Percentiles rank a stretch among this genome's conserved stretches.
Conservation (phyloP, 225 moss, liverwort and hornwort species). For the Marchantia polymorpha region DNA sequence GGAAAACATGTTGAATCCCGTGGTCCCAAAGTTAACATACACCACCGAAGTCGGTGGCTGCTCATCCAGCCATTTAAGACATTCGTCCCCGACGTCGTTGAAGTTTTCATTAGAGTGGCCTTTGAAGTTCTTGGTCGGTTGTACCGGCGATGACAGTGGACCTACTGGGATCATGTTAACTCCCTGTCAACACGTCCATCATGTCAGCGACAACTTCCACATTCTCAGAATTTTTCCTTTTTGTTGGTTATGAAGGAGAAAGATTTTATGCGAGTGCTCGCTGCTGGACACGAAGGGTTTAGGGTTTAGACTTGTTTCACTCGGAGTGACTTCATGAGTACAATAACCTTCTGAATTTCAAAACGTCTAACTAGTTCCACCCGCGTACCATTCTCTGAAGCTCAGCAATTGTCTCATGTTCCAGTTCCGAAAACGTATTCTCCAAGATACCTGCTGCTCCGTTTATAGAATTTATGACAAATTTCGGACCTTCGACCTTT, state of each 20-base stretch:
- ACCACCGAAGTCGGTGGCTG: slow-evolving; percentile 33
- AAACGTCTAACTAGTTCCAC: neutral
- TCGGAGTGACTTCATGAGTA: too few relatives aligned
- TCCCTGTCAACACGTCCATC: neutral
- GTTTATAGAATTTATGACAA: neutral
- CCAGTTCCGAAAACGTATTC: neutral
- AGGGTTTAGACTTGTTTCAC: too few relatives aligned
- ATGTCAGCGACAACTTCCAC: neutral
- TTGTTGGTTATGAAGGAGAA: too few relatives aligned
- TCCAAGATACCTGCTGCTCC: neutral
- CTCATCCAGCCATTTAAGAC: slow-evolving; percentile 19
- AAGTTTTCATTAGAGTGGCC: too few relatives aligned
- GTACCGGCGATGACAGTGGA: neutral
- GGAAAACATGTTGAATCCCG: neutral
- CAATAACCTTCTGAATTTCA: too few relatives aligned
- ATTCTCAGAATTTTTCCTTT: neutral
- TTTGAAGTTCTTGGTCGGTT: neutral
- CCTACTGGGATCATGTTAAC: neutral
- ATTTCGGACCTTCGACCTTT: too few relatives aligned
- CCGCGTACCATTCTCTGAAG: neutral
- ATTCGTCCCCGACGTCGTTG: neutral
- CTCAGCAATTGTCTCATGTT: neutral
- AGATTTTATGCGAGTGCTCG: too few relatives aligned
- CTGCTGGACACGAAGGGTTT: too few relatives aligned
- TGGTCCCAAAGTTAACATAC: too few relatives aligned